phyloP scores from a whole-genome alignment of 2,329 filamentous ascomycete genomes.

The Pseudopithomyces chartarum region DNA sequence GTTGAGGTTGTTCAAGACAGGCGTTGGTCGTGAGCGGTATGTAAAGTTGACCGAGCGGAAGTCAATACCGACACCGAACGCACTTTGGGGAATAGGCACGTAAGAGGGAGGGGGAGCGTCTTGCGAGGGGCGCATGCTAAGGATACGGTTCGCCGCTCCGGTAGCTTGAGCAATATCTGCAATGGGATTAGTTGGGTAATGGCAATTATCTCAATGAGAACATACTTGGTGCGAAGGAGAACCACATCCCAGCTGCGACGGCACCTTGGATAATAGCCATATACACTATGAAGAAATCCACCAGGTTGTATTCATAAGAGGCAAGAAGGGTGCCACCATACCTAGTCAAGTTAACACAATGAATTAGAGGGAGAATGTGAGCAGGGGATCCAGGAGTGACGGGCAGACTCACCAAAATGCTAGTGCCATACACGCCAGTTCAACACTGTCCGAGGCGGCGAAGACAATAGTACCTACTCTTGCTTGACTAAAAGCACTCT shows the following conservation, averaged over 20 bases:
- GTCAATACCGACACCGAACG: constrained; percentile 62
- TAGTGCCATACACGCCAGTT: constrained; percentile 66
- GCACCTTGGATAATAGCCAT: constrained; percentile 55
- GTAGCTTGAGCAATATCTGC: constrained; percentile 44
- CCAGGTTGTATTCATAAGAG: constrained; percentile 52
- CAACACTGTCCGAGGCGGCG: constrained; percentile 70
- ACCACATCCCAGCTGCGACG: constrained; percentile 45
- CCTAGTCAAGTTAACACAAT: constrained; percentile 11
- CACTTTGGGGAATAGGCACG: constrained; percentile 11
- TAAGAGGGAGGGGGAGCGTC: constrained; percentile 12
- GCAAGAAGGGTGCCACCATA: constrained; percentile 48
- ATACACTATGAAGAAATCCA: constrained; percentile 59
- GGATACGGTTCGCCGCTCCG: constrained; percentile 43
- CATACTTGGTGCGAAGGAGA: constrained; percentile 54
- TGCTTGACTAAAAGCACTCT: constrained; percentile 64
- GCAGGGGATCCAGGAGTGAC: background rate
- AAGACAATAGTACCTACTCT: constrained; percentile 68
- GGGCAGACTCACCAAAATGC: constrained; percentile 58
- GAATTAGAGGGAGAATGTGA: background rate
- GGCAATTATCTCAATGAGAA: background rate
- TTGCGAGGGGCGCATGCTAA: constrained; percentile 37
- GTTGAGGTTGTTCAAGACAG: constrained; percentile 57
- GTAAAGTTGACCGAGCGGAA: constrained; percentile 93
- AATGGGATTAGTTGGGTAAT: background rate
- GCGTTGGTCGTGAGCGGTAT: constrained; percentile 86